Conservation (phyloP, 768 basidiomycete genomes). For the Rhizopogon vulgaris region DNA sequence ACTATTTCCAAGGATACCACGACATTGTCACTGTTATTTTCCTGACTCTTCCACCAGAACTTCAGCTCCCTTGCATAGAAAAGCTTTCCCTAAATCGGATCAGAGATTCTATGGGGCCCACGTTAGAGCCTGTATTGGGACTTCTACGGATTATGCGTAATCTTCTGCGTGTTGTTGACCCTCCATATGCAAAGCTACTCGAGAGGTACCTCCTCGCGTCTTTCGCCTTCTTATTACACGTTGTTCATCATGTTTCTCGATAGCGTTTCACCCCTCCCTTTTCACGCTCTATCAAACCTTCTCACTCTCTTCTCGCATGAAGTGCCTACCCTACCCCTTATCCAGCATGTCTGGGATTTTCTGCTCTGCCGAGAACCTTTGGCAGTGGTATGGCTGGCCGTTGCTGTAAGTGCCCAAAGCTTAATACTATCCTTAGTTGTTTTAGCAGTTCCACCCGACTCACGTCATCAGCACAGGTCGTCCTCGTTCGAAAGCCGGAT, state of each 20-base stretch:
- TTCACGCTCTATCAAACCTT: conserved; percentile 85
- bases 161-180: conserved; percentile 65
- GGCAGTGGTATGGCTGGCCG: conserved; percentile 72
- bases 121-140: conserved; percentile 81
- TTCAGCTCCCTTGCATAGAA: conserved; percentile 56
- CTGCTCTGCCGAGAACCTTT: conserved; percentile 80
- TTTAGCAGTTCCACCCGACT: neutral
- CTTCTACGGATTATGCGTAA: conserved; percentile 68
- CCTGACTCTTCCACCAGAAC: conserved; percentile 59
- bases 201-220: conserved; percentile 43
- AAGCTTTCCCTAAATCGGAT: conserved; percentile 68
- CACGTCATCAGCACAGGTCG: conserved; percentile 42
- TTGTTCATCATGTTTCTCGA: conserved; percentile 1
- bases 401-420: conserved; percentile 51
- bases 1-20: conserved; percentile 92
- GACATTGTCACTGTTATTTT: conserved; percentile 85
- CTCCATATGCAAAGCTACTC: conserved; percentile 59
- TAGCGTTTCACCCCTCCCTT: conserved; percentile 76
- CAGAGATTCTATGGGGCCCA: conserved; percentile 83
- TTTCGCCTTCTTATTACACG: neutral
- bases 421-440: too few species aligned
- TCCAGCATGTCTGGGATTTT: conserved; percentile 91
- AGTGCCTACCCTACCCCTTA: conserved; percentile 79
- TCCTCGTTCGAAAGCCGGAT: conserved; percentile 66
- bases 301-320: conserved; percentile 92